These are phyloP conservation scores for Trifolium repens DNA, from an alignment of 306 rosid species.

Conservation along the genomic window DNA sequence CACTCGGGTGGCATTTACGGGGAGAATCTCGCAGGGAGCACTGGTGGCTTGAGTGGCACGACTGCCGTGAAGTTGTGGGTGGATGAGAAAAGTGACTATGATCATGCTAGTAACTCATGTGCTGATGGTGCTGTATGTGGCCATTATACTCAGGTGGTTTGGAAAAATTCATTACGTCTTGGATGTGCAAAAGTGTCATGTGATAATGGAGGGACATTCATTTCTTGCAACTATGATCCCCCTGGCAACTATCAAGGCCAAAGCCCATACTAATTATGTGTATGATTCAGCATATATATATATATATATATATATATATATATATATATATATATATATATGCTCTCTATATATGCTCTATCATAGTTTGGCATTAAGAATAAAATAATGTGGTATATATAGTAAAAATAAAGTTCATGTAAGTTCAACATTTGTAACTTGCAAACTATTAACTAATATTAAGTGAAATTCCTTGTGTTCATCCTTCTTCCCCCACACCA, in stretches of 20 bases:
- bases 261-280: conserved; percentile 44
- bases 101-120: conserved; percentile 44
- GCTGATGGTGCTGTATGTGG: conserved; percentile 38
- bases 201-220: conserved; percentile 44
- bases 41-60: conserved; percentile 6
- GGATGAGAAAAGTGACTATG: conserved; percentile 44
- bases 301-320: no score
- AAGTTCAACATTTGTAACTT: not conserved
- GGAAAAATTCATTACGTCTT: conserved; percentile 44
- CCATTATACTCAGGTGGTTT: conserved; percentile 63
- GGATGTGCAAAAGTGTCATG: conserved; percentile 66
- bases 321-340: no score
- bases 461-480: no score
- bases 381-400: no score
- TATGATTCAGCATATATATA: no score
- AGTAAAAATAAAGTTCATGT: no score
- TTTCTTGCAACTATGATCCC: conserved; percentile 55
- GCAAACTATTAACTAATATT: not conserved
- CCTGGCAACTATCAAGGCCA: conserved; percentile 52
- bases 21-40: conserved; percentile 17
- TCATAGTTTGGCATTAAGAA: no score
- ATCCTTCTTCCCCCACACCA: no score
- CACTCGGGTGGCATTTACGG: conserved; percentile 43
- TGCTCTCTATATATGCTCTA: no score
- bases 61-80: conserved; percentile 48